These are phyloP conservation scores for Recurvomyces mirabilis DNA, from an alignment of 495 filamentous ascomycete species.

Conservation along the genomic window DNA sequence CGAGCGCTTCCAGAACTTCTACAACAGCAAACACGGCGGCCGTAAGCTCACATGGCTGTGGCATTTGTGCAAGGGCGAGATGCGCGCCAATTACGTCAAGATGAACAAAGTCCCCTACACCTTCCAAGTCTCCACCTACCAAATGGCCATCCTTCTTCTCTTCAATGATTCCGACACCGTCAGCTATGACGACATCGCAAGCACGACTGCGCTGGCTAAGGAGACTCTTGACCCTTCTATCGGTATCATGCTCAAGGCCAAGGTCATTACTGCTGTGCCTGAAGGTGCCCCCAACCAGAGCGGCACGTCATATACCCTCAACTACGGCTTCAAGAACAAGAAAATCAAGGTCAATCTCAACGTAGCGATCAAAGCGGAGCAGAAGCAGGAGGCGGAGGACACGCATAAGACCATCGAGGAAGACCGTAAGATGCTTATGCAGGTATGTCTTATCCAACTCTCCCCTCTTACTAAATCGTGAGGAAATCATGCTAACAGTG, in stretches of 20 bases:
- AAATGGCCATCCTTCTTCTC: slow-evolving; percentile 92
- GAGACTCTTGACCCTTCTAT: slow-evolving; percentile 81
- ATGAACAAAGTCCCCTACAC: slow-evolving; percentile 82
- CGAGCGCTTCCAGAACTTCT: slow-evolving; percentile 81
- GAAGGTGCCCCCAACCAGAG: slow-evolving; percentile 65
- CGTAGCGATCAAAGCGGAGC: slow-evolving; percentile 83
- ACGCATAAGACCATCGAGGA: slow-evolving; percentile 99
- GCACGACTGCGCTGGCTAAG: slow-evolving; percentile 61
- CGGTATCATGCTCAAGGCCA: slow-evolving; percentile 77
- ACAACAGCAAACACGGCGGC: slow-evolving; percentile 89
- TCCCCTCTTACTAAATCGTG: not conserved
- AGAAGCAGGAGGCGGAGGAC: slow-evolving; percentile 88
- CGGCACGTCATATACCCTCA: slow-evolving; percentile 65
- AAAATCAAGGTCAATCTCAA: slow-evolving; percentile 96
- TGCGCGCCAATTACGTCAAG: slow-evolving; percentile 87
- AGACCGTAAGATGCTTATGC: slow-evolving; percentile 88
- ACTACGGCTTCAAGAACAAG: slow-evolving; percentile 94
- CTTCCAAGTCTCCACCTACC: slow-evolving; percentile 94
- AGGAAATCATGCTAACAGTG: slow-evolving; percentile 6
- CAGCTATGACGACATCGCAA: slow-evolving; percentile 74
- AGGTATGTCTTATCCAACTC: slow-evolving; percentile 50
- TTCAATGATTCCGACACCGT: slow-evolving; percentile 89
- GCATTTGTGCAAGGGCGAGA: slow-evolving; percentile 95
- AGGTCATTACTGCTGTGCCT: slow-evolving; percentile 59
- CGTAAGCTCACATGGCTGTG: slow-evolving; percentile 96